Conservation (phyloP, 495 filamentous ascomycete genomes). For the Paragyromitra xinjiangensis region DNA sequence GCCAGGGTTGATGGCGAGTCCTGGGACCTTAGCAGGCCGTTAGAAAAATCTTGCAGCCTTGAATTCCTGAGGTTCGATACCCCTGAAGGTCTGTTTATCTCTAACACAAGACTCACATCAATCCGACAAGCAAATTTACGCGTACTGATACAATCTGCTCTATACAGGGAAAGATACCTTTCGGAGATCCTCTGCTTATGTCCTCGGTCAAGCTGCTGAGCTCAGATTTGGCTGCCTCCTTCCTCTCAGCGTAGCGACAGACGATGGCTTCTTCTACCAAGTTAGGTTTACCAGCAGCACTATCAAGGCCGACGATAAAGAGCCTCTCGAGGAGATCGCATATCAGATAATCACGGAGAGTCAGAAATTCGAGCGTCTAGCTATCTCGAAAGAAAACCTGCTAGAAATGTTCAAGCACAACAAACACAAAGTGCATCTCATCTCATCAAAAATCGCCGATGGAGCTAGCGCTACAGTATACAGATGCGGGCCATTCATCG, state of each 20-base stretch:
- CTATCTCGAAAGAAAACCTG: constrained; percentile 84
- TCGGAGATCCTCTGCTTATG: constrained; percentile 91
- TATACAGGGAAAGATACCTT: constrained; percentile 68
- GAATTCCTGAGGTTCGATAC: constrained; percentile 82
- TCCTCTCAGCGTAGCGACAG: constrained; percentile 84
- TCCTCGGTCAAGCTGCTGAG: constrained; percentile 89
- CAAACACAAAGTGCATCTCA: constrained; percentile 93
- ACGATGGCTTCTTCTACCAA: constrained; percentile 96
- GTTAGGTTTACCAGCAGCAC: constrained; percentile 81
- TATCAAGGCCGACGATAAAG: constrained; percentile 76
- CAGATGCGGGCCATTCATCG: constrained; percentile 78
- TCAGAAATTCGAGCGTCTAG: constrained; percentile 88
- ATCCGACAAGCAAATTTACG: constrained; percentile 10
- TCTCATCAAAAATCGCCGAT: constrained; percentile 85
- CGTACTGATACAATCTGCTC: not conserved
- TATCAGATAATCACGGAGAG: constrained; percentile 86
- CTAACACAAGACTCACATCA: constrained; percentile 7
- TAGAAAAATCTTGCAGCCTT: constrained; percentile 80
- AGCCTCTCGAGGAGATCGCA: constrained; percentile 75
- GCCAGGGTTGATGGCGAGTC: constrained; percentile 81
- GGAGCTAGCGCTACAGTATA: constrained; percentile 91
- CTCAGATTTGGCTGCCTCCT: constrained; percentile 85
- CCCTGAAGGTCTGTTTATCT: constrained; percentile 71
- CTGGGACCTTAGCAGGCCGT: constrained; percentile 89
- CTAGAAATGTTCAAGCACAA: constrained; percentile 95